These are phyloP conservation scores for Pezicula radicicola DNA, from an alignment of 2,329 filamentous ascomycete genomes.

Conservation along the genomic window DNA sequence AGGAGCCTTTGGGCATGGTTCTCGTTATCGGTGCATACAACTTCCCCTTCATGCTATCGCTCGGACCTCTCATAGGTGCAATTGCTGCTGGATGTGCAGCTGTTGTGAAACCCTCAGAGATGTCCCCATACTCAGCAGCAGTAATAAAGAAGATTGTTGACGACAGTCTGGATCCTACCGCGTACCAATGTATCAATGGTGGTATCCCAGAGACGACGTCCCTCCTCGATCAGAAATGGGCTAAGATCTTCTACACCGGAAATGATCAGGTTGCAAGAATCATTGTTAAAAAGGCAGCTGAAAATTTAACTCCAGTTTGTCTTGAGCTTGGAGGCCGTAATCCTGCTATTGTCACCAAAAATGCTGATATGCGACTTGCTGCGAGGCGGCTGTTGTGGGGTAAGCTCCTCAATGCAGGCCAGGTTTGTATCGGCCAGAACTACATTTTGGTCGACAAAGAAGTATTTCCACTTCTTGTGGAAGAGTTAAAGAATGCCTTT, in stretches of 20 bases:
- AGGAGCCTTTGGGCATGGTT: conserved; percentile 82
- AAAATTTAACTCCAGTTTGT: conserved; percentile 80
- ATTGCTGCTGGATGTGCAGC: conserved; percentile 91
- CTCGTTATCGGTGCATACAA: conserved; percentile 93
- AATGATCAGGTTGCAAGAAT: conserved; percentile 77
- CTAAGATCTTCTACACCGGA: conserved; percentile 98
- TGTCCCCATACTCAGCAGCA: conserved; percentile 71
- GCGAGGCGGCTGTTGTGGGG: conserved; percentile 85
- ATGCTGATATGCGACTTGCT: conserved; percentile 75
- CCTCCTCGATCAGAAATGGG: conserved; percentile 86
- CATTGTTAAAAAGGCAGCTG: conserved; percentile 84
- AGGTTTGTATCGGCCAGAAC: conserved; percentile 91
- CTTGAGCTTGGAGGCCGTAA: conserved; percentile 91
- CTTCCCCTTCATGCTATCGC: conserved; percentile 79
- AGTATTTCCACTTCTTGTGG: conserved; percentile 68
- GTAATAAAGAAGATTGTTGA: conserved; percentile 77
- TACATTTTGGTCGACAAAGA: conserved; percentile 81
- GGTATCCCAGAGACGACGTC: conserved; percentile 75
- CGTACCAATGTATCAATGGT: conserved; percentile 79
- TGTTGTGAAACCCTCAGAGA: conserved; percentile 88
- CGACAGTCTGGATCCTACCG: conserved; percentile 70
- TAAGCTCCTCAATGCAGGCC: conserved; percentile 82
- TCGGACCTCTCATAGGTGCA: conserved; percentile 80
- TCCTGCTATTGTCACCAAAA: conserved; percentile 85
- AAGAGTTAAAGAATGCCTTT: conserved; percentile 68